Conservation (phyloP, 2,329 filamentous ascomycete species). For the Nigrospora sphaerica region DNA sequence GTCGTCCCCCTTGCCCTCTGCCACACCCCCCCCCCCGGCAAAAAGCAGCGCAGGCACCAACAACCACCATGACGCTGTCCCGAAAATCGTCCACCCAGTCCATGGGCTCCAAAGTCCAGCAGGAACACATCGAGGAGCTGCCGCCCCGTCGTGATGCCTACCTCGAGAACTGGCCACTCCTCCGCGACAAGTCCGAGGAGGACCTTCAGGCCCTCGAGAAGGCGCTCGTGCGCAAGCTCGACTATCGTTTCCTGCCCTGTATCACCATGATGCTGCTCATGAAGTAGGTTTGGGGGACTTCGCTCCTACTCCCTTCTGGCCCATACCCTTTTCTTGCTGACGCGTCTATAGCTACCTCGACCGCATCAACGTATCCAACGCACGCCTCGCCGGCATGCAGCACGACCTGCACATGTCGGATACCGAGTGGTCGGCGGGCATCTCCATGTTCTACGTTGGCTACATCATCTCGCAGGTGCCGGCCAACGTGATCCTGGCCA, state of each 20-base stretch:
- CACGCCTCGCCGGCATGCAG: conserved; percentile 28
- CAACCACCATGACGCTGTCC: background rate
- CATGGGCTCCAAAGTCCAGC: background rate
- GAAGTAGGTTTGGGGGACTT: conserved; percentile 13
- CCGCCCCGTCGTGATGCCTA: background rate
- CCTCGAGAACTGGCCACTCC: conserved; percentile 8
- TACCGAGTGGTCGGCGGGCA: conserved; percentile 29
- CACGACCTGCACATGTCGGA: conserved; percentile 25
- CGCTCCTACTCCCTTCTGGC: background rate
- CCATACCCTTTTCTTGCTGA: background rate
- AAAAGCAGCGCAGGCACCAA: too few species aligned
- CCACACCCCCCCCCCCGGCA: too few species aligned
- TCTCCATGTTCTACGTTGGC: conserved; percentile 36
- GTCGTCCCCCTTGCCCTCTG: too few species aligned
- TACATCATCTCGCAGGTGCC: conserved; percentile 39
- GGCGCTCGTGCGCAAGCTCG: conserved; percentile 15
- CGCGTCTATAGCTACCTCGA: conserved; percentile 35
- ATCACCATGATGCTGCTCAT: conserved; percentile 20
- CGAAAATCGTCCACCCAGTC: background rate
- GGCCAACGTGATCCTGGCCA: conserved; percentile 37
- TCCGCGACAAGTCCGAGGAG: conserved; percentile 11
- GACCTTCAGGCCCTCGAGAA: conserved; percentile 14
- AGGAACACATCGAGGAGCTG: background rate
- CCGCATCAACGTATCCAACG: conserved; percentile 41
- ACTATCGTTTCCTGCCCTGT: conserved; percentile 19